Evolutionary conservation across 306 rosid species (phyloP).

Genomic region (Fragaria iinumae): DNA sequence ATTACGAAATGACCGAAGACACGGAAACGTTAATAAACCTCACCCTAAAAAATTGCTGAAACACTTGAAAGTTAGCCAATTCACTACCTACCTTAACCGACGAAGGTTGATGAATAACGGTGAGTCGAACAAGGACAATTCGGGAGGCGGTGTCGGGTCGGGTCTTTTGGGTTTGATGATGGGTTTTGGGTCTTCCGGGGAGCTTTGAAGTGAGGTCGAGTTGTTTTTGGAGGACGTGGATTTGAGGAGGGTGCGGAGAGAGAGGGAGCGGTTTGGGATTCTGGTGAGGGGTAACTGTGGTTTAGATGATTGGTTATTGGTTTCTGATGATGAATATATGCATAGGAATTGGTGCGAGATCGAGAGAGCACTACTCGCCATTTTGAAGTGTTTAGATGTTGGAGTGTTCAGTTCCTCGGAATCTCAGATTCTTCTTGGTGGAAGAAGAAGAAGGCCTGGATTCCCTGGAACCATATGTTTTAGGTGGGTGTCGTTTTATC

Average conservation of each 20-base stretch:
- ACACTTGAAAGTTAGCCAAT: neutral
- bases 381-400: slow-evolving; percentile 8
- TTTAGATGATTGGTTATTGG: slow-evolving; percentile 18
- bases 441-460: neutral
- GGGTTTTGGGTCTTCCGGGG: slow-evolving; percentile 31
- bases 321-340: slow-evolving; percentile 25
- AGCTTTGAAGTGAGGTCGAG: slow-evolving; percentile 26
- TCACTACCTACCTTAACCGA: slow-evolving; percentile 34
- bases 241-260: slow-evolving; percentile 24
- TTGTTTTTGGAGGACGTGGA: slow-evolving; percentile 25
- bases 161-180: slow-evolving; percentile 1
- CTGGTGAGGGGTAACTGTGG: slow-evolving; percentile 21
- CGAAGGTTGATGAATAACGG: slow-evolving; percentile 22
- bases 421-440: neutral
- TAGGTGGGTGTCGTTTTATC: neutral
- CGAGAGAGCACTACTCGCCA: slow-evolving; percentile 39
- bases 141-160: slow-evolving; percentile 13
- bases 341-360: slow-evolving; percentile 29
- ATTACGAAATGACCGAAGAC: neutral
- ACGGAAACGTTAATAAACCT: neutral
- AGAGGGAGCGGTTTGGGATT: slow-evolving; percentile 23
- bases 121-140: slow-evolving; percentile 18
- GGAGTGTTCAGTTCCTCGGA: neutral
- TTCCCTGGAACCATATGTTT: slow-evolving; percentile 20
- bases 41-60: neutral